Evolutionary conservation across 2,329 filamentous ascomycete genomes (phyloP).

Genomic region (Fusarium albidum): DNA sequence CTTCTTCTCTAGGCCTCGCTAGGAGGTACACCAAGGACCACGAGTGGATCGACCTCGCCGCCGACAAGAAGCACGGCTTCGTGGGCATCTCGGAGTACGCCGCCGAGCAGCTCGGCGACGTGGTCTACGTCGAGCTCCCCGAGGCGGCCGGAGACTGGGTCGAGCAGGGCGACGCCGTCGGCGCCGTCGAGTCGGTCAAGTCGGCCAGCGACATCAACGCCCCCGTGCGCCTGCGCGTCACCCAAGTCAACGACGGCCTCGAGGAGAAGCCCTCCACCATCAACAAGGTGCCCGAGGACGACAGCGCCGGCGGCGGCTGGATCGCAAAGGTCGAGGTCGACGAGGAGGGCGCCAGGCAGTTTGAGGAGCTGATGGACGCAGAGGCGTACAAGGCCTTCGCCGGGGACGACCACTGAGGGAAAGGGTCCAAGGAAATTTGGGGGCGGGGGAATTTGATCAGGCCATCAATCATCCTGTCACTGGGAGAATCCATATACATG

Average conservation of each 20-base stretch:
- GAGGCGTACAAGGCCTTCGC: conserved; percentile 82
- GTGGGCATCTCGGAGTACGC: conserved; percentile 92
- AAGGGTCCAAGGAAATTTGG: too few relatives aligned
- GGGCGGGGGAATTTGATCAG: background rate
- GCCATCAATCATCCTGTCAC: too few relatives aligned
- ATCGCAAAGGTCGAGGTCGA: conserved; percentile 85
- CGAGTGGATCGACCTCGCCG: conserved; percentile 94
- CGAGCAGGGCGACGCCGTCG: conserved; percentile 81
- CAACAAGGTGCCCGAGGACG: conserved; percentile 88
- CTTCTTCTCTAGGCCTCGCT: conserved; percentile 63
- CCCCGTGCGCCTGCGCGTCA: conserved; percentile 80
- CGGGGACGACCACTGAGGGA: conserved; percentile 48
- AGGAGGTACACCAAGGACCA: conserved; percentile 97
- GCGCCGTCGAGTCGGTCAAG: conserved; percentile 98
- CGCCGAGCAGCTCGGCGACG: conserved; percentile 90
- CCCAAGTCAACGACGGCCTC: conserved; percentile 75
- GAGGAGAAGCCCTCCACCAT: conserved; percentile 88
- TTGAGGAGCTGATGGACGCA: conserved; percentile 79
- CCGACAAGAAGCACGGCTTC: conserved; percentile 81
- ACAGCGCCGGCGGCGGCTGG: conserved; percentile 82
- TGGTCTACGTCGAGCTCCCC: conserved; percentile 97
- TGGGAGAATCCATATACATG: too few relatives aligned
- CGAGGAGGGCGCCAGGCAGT: conserved; percentile 70
- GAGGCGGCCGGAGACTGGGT: conserved; percentile 68
- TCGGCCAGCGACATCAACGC: conserved; percentile 97